Percentiles rank a stretch among this genome's conserved stretches.
These are phyloP conservation scores for Nicotiana attenuata DNA, from an alignment of 257 asterid genomes.

Conservation along the genomic window DNA sequence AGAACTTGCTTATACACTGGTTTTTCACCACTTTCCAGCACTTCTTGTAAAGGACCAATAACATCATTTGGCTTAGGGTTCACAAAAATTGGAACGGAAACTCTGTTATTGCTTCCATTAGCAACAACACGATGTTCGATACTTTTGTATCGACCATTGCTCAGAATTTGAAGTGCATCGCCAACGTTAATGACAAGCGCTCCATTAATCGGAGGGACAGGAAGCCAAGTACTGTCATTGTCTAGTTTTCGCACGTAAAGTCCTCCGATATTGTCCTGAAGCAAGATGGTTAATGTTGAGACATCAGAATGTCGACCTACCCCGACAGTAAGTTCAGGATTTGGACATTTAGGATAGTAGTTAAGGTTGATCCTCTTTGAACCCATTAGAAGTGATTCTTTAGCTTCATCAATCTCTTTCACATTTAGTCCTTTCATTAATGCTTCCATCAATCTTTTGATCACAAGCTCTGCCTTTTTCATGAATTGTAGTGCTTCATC, in stretches of 20 bases:
- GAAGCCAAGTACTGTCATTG: conserved; percentile 32
- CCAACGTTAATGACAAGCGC: conserved; percentile 49
- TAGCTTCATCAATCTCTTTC: conserved; percentile 29
- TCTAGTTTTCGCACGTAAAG: conserved; percentile 38
- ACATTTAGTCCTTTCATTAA: conserved; percentile 37
- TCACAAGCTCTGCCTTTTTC: conserved; percentile 34
- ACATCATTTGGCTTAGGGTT: conserved; percentile 32
- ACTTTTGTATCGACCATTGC: conserved; percentile 52
- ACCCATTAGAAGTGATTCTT: conserved; percentile 44
- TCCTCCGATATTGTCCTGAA: conserved; percentile 58
- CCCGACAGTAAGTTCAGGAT: conserved; percentile 49
- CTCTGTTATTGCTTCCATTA: conserved; percentile 28
- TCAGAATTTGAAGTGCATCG: conserved; percentile 43
- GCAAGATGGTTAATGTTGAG: conserved; percentile 47
- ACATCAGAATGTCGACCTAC: conserved; percentile 47
- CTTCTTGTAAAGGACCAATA: conserved; percentile 41
- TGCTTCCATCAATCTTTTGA: conserved; percentile 28
- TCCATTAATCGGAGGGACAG: conserved; percentile 34
- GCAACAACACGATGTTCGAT: conserved; percentile 48
- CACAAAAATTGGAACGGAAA: conserved; percentile 46
- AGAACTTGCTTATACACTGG: conserved; percentile 33
- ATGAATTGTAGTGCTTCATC: conserved; percentile 40
- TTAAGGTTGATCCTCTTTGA: conserved; percentile 24
- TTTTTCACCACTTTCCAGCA: conserved; percentile 37
- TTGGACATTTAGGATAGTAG: conserved; percentile 48